Percentiles rank a stretch among this genome's conserved stretches.
phyloP scores from a whole-genome alignment of 1,284 basidiomycete species.

The Anthracocystis setariae region DNA sequence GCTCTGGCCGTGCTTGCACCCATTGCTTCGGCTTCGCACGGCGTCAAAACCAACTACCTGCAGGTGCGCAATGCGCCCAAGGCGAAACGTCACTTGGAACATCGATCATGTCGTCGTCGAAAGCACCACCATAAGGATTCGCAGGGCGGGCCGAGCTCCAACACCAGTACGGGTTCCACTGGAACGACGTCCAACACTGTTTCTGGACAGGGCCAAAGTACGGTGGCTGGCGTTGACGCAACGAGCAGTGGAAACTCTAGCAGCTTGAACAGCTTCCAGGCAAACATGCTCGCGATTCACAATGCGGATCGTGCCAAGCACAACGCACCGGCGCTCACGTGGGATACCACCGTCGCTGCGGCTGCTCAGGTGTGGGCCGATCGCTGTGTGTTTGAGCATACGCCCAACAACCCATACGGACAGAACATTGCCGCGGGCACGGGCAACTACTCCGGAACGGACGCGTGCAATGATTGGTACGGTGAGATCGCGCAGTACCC shows the following conservation, averaged over 20 bases:
- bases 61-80: constrained; percentile 1
- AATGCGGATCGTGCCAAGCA: constrained; percentile 40
- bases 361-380: constrained; percentile 31
- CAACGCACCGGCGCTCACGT: constrained; percentile 25
- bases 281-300: constrained; percentile 23
- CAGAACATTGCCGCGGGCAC: constrained; percentile 49
- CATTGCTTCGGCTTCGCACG: constrained; percentile 4
- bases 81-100: constrained; percentile 1
- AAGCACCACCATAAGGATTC: constrained; percentile 15
- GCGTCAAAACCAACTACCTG: background rate
- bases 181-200: too few species aligned
- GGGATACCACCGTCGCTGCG: constrained; percentile 32
- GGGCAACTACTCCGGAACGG: constrained; percentile 19
- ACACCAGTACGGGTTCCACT: too few species aligned
- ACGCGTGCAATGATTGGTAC: constrained; percentile 43
- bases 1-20: constrained; percentile 27
- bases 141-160: background rate
- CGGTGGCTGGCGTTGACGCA: background rate
- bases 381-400: constrained; percentile 41
- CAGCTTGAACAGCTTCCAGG: constrained; percentile 4
- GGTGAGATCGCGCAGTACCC: constrained; percentile 38
- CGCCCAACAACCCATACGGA: constrained; percentile 48
- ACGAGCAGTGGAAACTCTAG: background rate
- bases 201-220: too few species aligned
- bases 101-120: background rate